phyloP scores from a whole-genome alignment of 1,284 basidiomycete species.

The Cryptococcus depauperatus region DNA sequence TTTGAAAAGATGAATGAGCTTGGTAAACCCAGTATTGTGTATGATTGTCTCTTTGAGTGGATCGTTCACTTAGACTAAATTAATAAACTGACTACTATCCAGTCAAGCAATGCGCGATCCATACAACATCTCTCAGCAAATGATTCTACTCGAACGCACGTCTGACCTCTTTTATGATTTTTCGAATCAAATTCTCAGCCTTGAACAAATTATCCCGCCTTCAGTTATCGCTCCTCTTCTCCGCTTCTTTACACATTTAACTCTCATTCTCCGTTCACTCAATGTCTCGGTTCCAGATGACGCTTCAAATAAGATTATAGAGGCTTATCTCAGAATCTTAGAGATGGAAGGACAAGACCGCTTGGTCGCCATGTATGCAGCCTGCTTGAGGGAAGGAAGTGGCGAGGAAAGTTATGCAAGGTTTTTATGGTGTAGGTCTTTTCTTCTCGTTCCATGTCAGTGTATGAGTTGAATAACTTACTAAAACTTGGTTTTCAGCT shows the following conservation, averaged over 20 bases:
- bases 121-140: conserved; percentile 60
- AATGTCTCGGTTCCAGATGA: conserved; percentile 62
- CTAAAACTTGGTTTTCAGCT: conserved; percentile 43
- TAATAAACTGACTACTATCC: not conserved
- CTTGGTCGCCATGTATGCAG: conserved; percentile 88
- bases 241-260: conserved; percentile 93
- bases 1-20: conserved; percentile 35
- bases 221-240: conserved; percentile 44
- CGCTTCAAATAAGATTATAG: conserved; percentile 72
- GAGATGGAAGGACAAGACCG: conserved; percentile 74
- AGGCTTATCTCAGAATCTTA: conserved; percentile 80
- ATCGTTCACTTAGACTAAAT: not conserved
- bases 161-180: conserved; percentile 64
- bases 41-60: conserved; percentile 13
- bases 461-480: not conserved
- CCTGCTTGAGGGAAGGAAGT: conserved; percentile 73
- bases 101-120: conserved; percentile 67
- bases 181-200: conserved; percentile 52
- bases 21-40: conserved; percentile 34
- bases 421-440: conserved; percentile 60
- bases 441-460: not conserved
- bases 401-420: conserved; percentile 87
- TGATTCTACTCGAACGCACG: conserved; percentile 71
- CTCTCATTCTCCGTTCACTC: conserved; percentile 78
- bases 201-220: conserved; percentile 15